These are phyloP conservation scores for Austropuccinia psidii DNA, from an alignment of 1,284 basidiomycete species.

Conservation along the genomic window DNA sequence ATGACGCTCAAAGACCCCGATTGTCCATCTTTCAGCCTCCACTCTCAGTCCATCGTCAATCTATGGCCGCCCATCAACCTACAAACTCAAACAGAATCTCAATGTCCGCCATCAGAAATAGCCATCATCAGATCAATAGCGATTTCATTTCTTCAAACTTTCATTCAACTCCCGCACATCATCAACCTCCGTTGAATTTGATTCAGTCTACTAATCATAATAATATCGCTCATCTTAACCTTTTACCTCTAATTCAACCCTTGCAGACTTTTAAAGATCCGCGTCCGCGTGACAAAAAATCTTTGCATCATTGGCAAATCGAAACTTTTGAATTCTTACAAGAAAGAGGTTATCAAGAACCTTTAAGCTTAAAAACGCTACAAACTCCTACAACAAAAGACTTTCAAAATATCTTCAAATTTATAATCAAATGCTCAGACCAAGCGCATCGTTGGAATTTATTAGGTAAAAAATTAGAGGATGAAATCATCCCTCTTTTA, in stretches of 20 bases:
- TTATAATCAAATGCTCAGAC: slow-evolving; percentile 50
- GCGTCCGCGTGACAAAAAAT: slow-evolving; percentile 20
- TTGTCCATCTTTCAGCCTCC: slow-evolving; percentile 24
- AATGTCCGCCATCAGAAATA: slow-evolving; percentile 12
- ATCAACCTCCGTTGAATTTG: background rate
- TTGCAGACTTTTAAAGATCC: slow-evolving; percentile 17
- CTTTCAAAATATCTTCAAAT: slow-evolving; percentile 69
- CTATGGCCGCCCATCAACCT: background rate
- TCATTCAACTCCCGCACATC: slow-evolving; percentile 12
- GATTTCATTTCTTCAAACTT: slow-evolving; percentile 19
- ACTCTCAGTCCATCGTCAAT: background rate
- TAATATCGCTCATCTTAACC: background rate
- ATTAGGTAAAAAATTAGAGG: slow-evolving; percentile 59
- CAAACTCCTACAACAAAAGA: slow-evolving; percentile 70
- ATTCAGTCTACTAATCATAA: background rate
- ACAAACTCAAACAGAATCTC: background rate
- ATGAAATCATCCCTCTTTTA: slow-evolving; percentile 66
- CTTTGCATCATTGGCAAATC: slow-evolving; percentile 54
- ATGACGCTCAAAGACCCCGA: background rate
- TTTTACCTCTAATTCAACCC: background rate
- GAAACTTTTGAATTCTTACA: slow-evolving; percentile 65
- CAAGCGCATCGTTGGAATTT: slow-evolving; percentile 37
- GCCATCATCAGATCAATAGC: slow-evolving; percentile 9
- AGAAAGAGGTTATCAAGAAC: slow-evolving; percentile 56
- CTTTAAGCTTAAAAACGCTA: slow-evolving; percentile 58